Conservation (phyloP, 1,139 yeast genomes). For the Sugiyamaella castrensis region DNA sequence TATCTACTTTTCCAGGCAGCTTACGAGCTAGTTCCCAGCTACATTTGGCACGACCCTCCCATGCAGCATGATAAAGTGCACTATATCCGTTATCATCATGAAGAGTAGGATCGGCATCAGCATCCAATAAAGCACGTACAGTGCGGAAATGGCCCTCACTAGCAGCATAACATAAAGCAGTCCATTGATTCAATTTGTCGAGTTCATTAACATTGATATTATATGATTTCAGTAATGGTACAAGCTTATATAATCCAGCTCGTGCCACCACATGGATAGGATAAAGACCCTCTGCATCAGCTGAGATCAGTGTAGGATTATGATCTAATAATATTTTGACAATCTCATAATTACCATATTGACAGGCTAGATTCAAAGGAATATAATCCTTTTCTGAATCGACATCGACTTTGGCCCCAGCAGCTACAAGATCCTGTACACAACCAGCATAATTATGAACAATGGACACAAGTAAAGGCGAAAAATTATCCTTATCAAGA, state of each 20-base stretch:
- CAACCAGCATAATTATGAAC: conserved; percentile 61
- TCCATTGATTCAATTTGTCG: conserved; percentile 89
- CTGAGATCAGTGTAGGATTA: conserved; percentile 40
- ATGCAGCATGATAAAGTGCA: conserved; percentile 85
- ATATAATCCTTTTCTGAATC: conserved; percentile 51
- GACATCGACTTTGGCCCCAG: conserved; percentile 42
- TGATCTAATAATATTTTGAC: conserved; percentile 56
- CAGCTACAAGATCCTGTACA: conserved; percentile 46
- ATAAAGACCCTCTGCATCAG: conserved; percentile 60
- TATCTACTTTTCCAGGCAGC: conserved; percentile 19
- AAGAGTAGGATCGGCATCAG: conserved; percentile 67
- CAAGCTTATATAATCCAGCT: conserved; percentile 69
- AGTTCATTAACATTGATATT: conserved; percentile 78
- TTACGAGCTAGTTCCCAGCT: conserved; percentile 57
- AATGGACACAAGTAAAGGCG: conserved; percentile 79
- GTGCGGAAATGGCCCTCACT: conserved; percentile 77
- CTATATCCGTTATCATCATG: conserved; percentile 82
- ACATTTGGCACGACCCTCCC: conserved; percentile 87
- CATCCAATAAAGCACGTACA: conserved; percentile 64
- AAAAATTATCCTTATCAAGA: conserved; percentile 43
- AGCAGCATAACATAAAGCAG: conserved; percentile 89
- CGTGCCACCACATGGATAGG: conserved; percentile 89
- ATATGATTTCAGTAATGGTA: conserved; percentile 61
- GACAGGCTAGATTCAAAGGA: conserved; percentile 89
- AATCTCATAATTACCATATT: conserved; percentile 71